phyloP scores from a whole-genome alignment of 306 rosid species.

The Ochetophila trinervis region DNA sequence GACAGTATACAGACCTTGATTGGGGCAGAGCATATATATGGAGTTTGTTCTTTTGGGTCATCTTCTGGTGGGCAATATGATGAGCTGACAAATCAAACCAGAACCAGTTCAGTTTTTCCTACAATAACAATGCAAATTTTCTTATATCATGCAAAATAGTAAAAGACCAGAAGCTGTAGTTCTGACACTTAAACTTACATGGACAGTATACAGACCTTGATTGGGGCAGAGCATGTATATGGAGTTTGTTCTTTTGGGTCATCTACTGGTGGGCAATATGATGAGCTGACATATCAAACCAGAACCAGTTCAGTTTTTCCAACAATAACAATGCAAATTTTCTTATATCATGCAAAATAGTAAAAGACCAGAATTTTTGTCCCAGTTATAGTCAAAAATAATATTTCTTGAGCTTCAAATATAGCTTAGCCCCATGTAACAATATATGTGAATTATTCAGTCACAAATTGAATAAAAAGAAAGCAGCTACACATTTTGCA shows the following conservation, averaged over 20 bases:
- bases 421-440: too few species aligned
- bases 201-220: slow-evolving; percentile 21
- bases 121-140: not conserved
- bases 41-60: slow-evolving; percentile 25
- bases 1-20: slow-evolving; percentile 33
- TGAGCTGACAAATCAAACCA: slow-evolving; percentile 23
- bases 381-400: not conserved
- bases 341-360: not conserved
- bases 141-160: not conserved
- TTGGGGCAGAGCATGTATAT: slow-evolving; percentile 33
- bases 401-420: not conserved
- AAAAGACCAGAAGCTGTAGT: not conserved
- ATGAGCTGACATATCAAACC: slow-evolving; percentile 24
- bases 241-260: slow-evolving; percentile 28
- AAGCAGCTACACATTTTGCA: not conserved
- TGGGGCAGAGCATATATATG: slow-evolving; percentile 35
- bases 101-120: not conserved
- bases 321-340: not conserved
- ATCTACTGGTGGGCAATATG: slow-evolving; percentile 26
- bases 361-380: not conserved
- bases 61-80: slow-evolving; percentile 27
- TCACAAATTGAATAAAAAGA: not conserved
- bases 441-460: too few species aligned
- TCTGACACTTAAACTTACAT: not conserved
- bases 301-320: not conserved